phyloP scores from a whole-genome alignment of 257 asterid species.

The Cynanchum wilfordii region DNA sequence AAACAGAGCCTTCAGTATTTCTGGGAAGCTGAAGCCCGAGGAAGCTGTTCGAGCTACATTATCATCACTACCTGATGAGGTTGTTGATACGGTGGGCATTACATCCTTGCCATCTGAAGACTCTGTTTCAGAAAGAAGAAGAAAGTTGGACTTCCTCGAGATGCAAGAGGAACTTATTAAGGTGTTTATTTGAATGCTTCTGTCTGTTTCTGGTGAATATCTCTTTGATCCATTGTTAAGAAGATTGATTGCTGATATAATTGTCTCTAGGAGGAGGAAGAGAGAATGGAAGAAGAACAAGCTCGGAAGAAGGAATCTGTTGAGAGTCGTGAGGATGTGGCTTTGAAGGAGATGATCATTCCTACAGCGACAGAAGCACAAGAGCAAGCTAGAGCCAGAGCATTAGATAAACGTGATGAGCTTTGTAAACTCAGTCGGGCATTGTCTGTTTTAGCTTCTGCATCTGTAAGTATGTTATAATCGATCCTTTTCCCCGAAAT shows the following conservation, averaged over 20 bases:
- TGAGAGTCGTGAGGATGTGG: conserved; percentile 50
- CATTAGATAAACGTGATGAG: conserved; percentile 68
- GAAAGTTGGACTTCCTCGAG: conserved; percentile 80
- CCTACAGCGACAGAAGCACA: conserved; percentile 71
- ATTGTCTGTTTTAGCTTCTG: conserved; percentile 85
- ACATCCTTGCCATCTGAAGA: conserved; percentile 87
- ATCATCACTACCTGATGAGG: conserved; percentile 92
- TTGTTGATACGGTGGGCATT: conserved; percentile 76
- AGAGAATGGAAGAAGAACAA: conserved; percentile 50
- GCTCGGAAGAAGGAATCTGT: conserved; percentile 41
- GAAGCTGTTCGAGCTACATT: conserved; percentile 81
- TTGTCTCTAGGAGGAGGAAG: conserved; percentile 69
- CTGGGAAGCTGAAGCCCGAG: conserved; percentile 76
- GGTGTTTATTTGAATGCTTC: conserved; percentile 31
- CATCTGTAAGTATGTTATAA: conserved; percentile 49
- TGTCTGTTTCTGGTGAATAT: not conserved
- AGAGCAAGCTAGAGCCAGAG: conserved; percentile 68
- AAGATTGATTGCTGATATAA: not conserved
- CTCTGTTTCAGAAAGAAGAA: conserved; percentile 80
- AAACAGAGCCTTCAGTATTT: conserved; percentile 68
- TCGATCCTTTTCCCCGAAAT: not conserved
- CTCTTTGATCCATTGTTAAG: not conserved
- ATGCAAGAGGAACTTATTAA: conserved; percentile 91
- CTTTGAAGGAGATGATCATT: conserved; percentile 58
- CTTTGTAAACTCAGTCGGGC: conserved; percentile 88